Percentiles rank a stretch among this genome's conserved stretches.
Evolutionary conservation across 129 eudicot species (phyloP).

Genomic region (Flaveria linearis): DNA sequence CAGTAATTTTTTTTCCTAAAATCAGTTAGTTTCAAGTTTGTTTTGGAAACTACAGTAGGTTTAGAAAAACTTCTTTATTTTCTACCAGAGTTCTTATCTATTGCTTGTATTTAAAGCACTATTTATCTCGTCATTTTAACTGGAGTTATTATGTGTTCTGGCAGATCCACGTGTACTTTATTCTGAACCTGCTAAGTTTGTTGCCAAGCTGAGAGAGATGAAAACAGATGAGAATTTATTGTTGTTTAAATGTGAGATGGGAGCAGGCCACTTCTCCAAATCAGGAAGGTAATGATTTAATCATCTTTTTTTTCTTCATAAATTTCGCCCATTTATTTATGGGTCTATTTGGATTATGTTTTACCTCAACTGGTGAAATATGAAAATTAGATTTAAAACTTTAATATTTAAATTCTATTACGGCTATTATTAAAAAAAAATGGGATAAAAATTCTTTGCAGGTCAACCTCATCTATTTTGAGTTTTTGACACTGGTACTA

Average conservation of each 20-base stretch:
- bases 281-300: conserved; percentile 71
- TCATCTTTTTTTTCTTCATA: not conserved
- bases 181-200: conserved; percentile 92
- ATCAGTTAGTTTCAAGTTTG: too few relatives aligned
- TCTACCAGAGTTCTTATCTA: not conserved
- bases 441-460: not conserved
- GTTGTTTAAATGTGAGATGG: conserved; percentile 90
- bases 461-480: not conserved
- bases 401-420: not conserved
- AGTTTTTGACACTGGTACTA: not conserved
- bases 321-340: not conserved
- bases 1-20: not conserved
- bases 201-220: conserved; percentile 88
- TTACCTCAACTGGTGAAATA: not conserved
- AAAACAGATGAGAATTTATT: conserved; percentile 74
- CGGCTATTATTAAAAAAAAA: not conserved
- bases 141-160: conserved; percentile 22
- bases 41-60: not conserved
- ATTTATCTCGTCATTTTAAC: conserved; percentile 4
- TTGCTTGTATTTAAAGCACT: not conserved
- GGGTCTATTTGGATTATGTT: not conserved
- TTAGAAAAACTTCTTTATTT: not conserved
- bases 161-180: conserved; percentile 94
- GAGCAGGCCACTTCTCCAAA: conserved; percentile 96
- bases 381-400: too few relatives aligned